Evolutionary conservation across 352 stramenopile genomes (phyloP).

Genomic region (Blastocystis hominis): DNA sequence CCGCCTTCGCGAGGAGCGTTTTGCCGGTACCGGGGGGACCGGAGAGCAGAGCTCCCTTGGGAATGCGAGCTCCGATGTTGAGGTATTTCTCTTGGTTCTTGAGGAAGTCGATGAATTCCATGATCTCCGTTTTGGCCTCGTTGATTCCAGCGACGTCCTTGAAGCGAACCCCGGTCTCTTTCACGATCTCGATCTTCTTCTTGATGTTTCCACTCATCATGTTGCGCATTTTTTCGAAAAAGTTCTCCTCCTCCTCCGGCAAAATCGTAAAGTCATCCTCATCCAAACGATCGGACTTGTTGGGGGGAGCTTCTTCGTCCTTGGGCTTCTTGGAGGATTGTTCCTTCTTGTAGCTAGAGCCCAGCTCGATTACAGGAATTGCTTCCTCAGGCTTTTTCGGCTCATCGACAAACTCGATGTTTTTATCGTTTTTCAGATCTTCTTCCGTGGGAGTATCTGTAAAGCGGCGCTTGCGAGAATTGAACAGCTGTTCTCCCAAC

Average conservation of each 20-base stretch:
- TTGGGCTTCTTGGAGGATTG: neutral
- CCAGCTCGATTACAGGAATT: neutral
- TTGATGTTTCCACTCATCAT: constrained; percentile 10
- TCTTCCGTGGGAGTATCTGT: neutral
- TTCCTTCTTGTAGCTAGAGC: neutral
- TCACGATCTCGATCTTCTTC: constrained; percentile 40
- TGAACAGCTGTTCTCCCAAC: constrained; percentile 34
- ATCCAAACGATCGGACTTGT: neutral
- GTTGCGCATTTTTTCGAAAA: constrained; percentile 37
- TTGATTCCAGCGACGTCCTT: constrained; percentile 91
- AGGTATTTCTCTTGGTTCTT: constrained; percentile 70
- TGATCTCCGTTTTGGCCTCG: constrained; percentile 96
- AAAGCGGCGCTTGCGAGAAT: neutral
- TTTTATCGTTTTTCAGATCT: neutral
- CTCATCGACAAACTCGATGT: constrained; percentile 20
- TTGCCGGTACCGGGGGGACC: constrained; percentile 89
- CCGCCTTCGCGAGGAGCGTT: constrained; percentile 90
- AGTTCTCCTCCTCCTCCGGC: neutral
- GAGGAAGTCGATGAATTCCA: constrained; percentile 97
- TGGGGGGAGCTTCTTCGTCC: neutral
- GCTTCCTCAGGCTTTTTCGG: neutral
- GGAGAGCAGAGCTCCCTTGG: constrained; percentile 70
- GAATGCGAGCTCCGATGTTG: constrained; percentile 41
- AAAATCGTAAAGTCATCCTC: neutral
- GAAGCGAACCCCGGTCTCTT: constrained; percentile 74